Evolutionary conservation across 371 early-diverging fungal species (phyloP), one percentile per base, ranked within the genome.

Genomic region (Paraphysoderma sedebokerense): DNA sequence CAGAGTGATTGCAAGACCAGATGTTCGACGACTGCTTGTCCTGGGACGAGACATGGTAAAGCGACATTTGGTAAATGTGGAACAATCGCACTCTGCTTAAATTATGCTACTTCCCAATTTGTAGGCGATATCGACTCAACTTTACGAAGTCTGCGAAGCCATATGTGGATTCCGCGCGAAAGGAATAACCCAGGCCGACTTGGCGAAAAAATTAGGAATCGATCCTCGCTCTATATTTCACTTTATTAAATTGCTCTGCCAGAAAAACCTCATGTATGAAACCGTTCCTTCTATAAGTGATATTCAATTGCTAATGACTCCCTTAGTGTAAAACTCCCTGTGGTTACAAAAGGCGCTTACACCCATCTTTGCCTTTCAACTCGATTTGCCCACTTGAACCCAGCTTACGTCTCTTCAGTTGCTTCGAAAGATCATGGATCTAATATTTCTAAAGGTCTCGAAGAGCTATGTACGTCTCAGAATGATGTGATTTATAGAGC

Each of bases 181-280:
- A 20, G 82, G 82, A 1, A 51, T 71, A 24, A 70, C 76, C 0
- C 81, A 81, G 51, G 49, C 48, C 5, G 61, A 67, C 23, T 48
- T 81, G 23, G 48, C 68, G 2, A 72, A 67, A 51, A 39, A 46
- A 0, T 50, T 67, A 20, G 45, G 51, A 5, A 47, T 74, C 4
- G 82, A 81, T 41, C 70, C 79, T 3, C 58, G 79, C 23, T 68
- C 70, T n/a, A 57, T 64, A 38, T 81, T 72, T 54, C 70, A 79
- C 54, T 70, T 59, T 36, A 47, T 81, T 46, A 81, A 76, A 47
- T 48, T 51, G 1, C 59, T 79, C 9, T 53, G 61, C 13, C 46
- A 31, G 1, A 45, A 48, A 35, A 68, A 69, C 4, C 57, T 72
- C 15, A 51, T 79, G n/a, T 15, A 46, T 59, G 49, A 67, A 65